Evolutionary conservation across 106 monocot species (phyloP), one percentile per base, ranked within the genome.

Genomic region (Dendrobium huoshanense): DNA sequence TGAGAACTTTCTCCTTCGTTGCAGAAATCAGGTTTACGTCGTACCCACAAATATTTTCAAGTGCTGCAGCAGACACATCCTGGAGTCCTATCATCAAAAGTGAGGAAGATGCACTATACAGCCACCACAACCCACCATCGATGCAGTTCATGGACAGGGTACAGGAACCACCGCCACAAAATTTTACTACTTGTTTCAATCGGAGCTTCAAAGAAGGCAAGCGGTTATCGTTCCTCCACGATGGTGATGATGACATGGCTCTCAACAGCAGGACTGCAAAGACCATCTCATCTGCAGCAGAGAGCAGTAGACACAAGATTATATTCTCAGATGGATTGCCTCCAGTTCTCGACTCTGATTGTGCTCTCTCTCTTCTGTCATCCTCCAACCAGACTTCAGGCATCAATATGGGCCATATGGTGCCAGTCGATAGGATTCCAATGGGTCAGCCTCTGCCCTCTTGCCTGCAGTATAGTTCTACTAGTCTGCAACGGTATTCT

Each of bases 311-410:
- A 79, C 55, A 43, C 78, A 84, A 40, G 70, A 88, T 83, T 49
- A 77, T 92, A 49, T 89, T 90, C 84, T 51, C 90, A 0, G 58
- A 85, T 9, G 86, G 90, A 15, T 68, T 89, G 80, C 42, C 85
- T 59, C 88, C 84, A 33, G 84, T 79, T 37, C 79, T 87, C 4
- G 87, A 84, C 83, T 95, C 90, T 16, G 92, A 90, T 82, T 91
- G 37, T 37, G 37, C 37, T 37, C 37, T 37, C 37, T 37, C 37
- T 95, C 95, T 95, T 95, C 95, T 95, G 95, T 95, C 95, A 95
- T 95, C 92, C 9, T 84, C 92, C 24, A 78, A 83, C 47, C 94
- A 87, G 45, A 84, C 81, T 61, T 77, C 87, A 64, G 45, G 80
- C 2, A 88, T 89, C 79, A 81, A 84, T 75, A 47, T 88, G 18